Conservation (phyloP, 257 asterid genomes). For the Solanum arcanum region DNA sequence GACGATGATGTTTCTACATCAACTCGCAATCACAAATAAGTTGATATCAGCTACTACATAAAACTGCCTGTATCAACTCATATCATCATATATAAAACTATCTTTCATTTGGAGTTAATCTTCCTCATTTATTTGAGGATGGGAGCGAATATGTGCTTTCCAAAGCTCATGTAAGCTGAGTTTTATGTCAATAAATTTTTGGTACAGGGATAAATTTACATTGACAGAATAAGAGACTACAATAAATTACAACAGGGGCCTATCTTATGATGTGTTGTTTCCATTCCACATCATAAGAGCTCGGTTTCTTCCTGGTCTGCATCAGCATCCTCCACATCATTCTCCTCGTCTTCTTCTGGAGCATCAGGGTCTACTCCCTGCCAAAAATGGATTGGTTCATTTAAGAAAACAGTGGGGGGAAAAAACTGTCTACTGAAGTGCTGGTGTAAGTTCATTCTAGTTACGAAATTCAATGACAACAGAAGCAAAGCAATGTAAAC, state of each 20-base stretch:
- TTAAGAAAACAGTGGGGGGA: background rate
- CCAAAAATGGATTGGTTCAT: background rate
- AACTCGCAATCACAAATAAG: background rate
- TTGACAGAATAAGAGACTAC: background rate
- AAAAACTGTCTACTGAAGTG: background rate
- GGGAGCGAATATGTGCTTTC: background rate
- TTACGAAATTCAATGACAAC: background rate
- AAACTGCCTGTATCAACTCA: background rate
- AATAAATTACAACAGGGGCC: background rate
- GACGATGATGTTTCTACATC: background rate
- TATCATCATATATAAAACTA: background rate
- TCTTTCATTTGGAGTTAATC: background rate
- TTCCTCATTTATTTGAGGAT: background rate
- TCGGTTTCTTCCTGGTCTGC: slow-evolving; percentile 78
- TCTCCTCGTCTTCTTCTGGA: slow-evolving; percentile 91
- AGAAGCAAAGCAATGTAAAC: background rate
- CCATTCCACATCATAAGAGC: slow-evolving; percentile 28
- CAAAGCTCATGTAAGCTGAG: background rate
- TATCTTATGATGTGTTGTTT: background rate
- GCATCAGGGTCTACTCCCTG: slow-evolving; percentile 98
- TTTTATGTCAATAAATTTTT: background rate
- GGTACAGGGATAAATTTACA: background rate
- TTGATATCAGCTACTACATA: background rate
- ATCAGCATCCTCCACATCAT: slow-evolving; percentile 78
- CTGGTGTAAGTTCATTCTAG: background rate